phyloP scores from a whole-genome alignment of 768 basidiomycete species.

The Tylopilus sp. region DNA sequence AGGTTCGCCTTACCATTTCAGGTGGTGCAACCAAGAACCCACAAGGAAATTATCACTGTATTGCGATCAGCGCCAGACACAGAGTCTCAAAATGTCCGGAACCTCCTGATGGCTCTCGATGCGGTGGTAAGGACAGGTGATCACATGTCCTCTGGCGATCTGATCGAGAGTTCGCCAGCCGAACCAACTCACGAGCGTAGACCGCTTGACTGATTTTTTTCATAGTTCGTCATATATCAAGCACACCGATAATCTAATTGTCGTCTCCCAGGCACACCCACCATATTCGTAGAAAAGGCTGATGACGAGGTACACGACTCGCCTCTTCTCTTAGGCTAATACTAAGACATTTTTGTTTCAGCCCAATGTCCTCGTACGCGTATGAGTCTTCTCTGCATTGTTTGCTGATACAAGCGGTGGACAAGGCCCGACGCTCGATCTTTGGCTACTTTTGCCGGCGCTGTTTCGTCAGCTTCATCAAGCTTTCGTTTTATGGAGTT shows the following conservation, averaged over 20 bases:
- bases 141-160: slow-evolving; percentile 13
- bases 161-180: slow-evolving; percentile 36
- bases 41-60: slow-evolving; percentile 44
- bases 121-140: slow-evolving; percentile 31
- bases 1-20: slow-evolving; percentile 27
- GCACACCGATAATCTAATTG: background rate
- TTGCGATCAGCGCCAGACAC: slow-evolving; percentile 45
- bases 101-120: slow-evolving; percentile 46
- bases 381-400: slow-evolving; percentile 9
- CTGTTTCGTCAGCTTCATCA: slow-evolving; percentile 69
- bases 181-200: slow-evolving; percentile 47
- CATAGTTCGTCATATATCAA: slow-evolving; percentile 22
- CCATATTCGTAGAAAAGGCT: slow-evolving; percentile 56
- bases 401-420: background rate
- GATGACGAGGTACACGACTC: slow-evolving; percentile 47
- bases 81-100: slow-evolving; percentile 39
- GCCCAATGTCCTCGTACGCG: slow-evolving; percentile 27
- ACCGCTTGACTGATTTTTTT: slow-evolving; percentile 65
- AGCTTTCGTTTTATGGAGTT: slow-evolving; percentile 74
- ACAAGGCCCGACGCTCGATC: slow-evolving; percentile 67
- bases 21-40: slow-evolving; percentile 63
- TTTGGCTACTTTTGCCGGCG: slow-evolving; percentile 82
- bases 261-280: slow-evolving; percentile 46
- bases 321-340: background rate
- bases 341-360: slow-evolving; percentile 13